Evolutionary conservation across 495 filamentous ascomycete genomes (phyloP).

Genomic region (Penicillium riverlandense): DNA sequence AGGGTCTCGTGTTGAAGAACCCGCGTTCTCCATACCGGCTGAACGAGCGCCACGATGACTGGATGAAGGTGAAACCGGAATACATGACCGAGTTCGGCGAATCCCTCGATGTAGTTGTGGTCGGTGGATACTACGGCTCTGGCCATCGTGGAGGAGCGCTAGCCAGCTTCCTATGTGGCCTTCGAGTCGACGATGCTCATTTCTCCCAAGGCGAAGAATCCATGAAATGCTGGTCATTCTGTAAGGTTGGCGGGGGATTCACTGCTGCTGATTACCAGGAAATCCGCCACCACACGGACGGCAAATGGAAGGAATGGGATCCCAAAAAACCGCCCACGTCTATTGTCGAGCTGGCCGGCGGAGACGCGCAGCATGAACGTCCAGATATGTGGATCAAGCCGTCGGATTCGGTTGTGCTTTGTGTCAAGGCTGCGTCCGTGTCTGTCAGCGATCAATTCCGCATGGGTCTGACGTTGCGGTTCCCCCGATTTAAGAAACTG

Average conservation of each 20-base stretch:
- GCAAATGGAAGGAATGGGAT: constrained; percentile 88
- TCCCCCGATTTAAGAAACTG: constrained; percentile 82
- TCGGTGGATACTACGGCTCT: constrained; percentile 90
- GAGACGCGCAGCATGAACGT: constrained; percentile 62
- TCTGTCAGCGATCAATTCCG: constrained; percentile 68
- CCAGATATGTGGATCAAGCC: constrained; percentile 95
- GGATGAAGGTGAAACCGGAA: constrained; percentile 98
- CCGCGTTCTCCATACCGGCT: constrained; percentile 78
- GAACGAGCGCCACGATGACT: constrained; percentile 90
- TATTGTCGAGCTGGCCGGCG: constrained; percentile 77
- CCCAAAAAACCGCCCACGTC: constrained; percentile 67
- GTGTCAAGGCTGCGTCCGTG: constrained; percentile 85
- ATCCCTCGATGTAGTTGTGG: constrained; percentile 77
- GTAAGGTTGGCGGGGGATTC: constrained; percentile 93
- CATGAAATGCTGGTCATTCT: constrained; percentile 84
- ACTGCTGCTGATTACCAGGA: constrained; percentile 76
- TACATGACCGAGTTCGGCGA: constrained; percentile 98
- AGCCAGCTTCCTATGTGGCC: constrained; percentile 80
- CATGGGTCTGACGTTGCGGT: constrained; percentile 72
- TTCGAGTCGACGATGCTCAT: constrained; percentile 62
- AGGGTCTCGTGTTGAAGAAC: constrained; percentile 93
- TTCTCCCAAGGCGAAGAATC: constrained; percentile 47
- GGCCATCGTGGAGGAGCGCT: constrained; percentile 76
- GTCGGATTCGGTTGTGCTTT: constrained; percentile 76
- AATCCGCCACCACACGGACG: constrained; percentile 76